A percentile compares a stretch with the other conserved stretches of the same genome.
These are phyloP conservation scores for Cladosporium sp. DNA, from an alignment of 2,329 filamentous ascomycete species.

Conservation along the genomic window DNA sequence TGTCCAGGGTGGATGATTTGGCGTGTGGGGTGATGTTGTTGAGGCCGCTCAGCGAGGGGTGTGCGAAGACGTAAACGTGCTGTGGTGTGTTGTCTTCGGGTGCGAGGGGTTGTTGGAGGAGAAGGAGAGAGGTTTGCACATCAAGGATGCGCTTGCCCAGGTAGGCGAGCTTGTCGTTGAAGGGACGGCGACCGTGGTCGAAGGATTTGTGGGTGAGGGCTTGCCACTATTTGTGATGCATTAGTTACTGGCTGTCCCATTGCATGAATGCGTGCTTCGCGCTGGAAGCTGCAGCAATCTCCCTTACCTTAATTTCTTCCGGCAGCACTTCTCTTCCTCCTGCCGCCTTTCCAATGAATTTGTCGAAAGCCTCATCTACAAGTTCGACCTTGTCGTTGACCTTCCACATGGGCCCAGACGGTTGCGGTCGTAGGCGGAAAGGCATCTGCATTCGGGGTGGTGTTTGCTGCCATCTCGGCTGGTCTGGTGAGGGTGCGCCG, in stretches of 20 bases:
- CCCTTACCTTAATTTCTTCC: constrained; percentile 70
- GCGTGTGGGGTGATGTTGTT: constrained; percentile 63
- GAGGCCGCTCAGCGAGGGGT: constrained; percentile 67
- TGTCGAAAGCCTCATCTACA: constrained; percentile 73
- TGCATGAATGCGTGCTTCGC: neutral
- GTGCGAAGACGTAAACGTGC: constrained; percentile 48
- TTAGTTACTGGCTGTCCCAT: neutral
- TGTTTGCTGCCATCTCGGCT: constrained; percentile 49
- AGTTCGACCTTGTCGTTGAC: constrained; percentile 72
- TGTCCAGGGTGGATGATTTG: constrained; percentile 59
- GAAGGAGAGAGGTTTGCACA: constrained; percentile 60
- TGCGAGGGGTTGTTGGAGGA: constrained; percentile 46
- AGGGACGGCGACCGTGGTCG: constrained; percentile 87
- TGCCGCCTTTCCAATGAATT: constrained; percentile 52
- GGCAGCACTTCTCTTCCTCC: constrained; percentile 69
- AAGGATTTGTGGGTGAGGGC: constrained; percentile 98
- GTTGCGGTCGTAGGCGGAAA: constrained; percentile 53
- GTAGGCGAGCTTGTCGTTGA: constrained; percentile 89
- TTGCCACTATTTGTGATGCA: constrained; percentile 58
- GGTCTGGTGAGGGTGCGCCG: constrained; percentile 14
- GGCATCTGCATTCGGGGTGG: constrained; percentile 46
- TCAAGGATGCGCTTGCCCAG: constrained; percentile 65
- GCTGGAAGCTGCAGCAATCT: neutral
- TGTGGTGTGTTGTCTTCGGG: neutral
- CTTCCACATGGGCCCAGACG: constrained; percentile 55